Evolutionary conservation across 306 rosid genomes (phyloP), one percentile per base, ranked within the genome.

Genomic region (Canavalia gladiata): DNA sequence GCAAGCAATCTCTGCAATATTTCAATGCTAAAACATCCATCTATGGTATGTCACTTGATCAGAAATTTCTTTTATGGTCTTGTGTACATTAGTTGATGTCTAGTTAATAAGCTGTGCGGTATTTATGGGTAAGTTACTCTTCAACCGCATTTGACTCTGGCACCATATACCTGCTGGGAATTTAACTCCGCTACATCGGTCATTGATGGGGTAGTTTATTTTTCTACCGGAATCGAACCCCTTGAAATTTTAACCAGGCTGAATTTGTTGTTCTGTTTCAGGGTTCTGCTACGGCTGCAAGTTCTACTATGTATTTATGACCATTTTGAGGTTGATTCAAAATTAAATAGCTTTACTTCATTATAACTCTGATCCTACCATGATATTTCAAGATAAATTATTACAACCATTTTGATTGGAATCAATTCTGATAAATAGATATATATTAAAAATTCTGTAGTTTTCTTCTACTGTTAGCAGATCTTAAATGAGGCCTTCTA

Each of bases 21-120:
- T 62, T 90, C 91, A 43, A 75, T 90, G 67, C 78, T 91, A 73
- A 95, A 91, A 56, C 98, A 91, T 84, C 79, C 97, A 54, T 90
- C 91, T 50, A 66, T 87, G 92, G 98, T 95, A 89, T 62, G 86
- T 55, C 78, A 52, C 29, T 35, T 68, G 31, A 39, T 81, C 65
- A 70, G 51, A 82, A 81, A 50, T 7, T 79, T 62, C 68, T n/a
- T 37, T 30, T 42, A 66, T 67, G 28, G 6, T 51, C 33, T 66
- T 35, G 29, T 62, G 10, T 72, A 31, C 13, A 4, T 34, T 45
- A 33, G 45, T 50, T 35, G 7, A 30, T 59, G 68, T 30, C 66
- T 28, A 73, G 56, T 75, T 6, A 28, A 51, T 59, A 47, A 10
- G 68, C 60, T 60, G 45, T 60, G 25, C 25, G 68, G 13, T 57